Evolutionary conservation across 768 basidiomycete species (phyloP).

Genomic region (Hericium alpestre): DNA sequence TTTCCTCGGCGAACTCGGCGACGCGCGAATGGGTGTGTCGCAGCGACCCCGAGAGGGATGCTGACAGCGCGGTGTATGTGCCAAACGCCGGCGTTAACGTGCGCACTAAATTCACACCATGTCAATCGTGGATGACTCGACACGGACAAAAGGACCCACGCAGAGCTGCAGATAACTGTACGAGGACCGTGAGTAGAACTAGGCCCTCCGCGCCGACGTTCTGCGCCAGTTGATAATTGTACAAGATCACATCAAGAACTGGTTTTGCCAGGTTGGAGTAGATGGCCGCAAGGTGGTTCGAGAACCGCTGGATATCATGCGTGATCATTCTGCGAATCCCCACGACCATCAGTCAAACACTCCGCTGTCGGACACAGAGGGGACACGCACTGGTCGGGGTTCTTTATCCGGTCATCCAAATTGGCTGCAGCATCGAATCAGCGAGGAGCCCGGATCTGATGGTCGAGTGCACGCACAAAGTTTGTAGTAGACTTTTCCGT

Average conservation of each 20-base stretch:
- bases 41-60: slow-evolving; percentile 78
- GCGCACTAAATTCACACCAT: slow-evolving; percentile 46
- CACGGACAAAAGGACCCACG: slow-evolving; percentile 37
- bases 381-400: slow-evolving; percentile 72
- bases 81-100: slow-evolving; percentile 88
- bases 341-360: neutral
- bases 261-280: slow-evolving; percentile 94
- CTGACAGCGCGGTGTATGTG: slow-evolving; percentile 78
- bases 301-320: slow-evolving; percentile 90
- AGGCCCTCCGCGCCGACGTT: slow-evolving; percentile 94
- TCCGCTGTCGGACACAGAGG: neutral
- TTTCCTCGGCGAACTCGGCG: slow-evolving; percentile 80
- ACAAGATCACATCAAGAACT: slow-evolving; percentile 81
- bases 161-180: slow-evolving; percentile 74
- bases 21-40: slow-evolving; percentile 89
- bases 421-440: slow-evolving; percentile 44
- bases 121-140: no score
- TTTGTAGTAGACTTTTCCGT: slow-evolving; percentile 89
- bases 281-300: slow-evolving; percentile 81
- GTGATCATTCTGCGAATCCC: slow-evolving; percentile 69
- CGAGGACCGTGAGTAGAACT: slow-evolving; percentile 68
- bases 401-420: slow-evolving; percentile 91
- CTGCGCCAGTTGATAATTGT: slow-evolving; percentile 89
- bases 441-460: neutral
- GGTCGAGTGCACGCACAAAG: slow-evolving; percentile 41